Base-by-base conservation (phyloP, 306 rosid species). In the Lagenaria siceraria region DNA sequence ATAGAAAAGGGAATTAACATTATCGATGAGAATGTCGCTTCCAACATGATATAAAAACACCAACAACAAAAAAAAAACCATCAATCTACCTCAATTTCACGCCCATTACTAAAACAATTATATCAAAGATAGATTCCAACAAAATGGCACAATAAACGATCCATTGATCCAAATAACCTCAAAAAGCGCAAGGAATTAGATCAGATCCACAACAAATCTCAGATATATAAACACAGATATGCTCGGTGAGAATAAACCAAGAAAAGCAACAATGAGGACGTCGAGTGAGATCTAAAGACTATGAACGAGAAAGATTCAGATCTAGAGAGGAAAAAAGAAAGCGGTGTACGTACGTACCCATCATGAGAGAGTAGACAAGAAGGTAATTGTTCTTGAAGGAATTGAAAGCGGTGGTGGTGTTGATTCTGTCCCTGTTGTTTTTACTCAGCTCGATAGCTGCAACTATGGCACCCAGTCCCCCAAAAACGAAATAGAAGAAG, bases 361-460 rank as follows among this genome's bases (percentile, higher is more conserved):
- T 95, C 99, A 95, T 95, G 82, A 95, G 94, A 71, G 99, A 95
- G 81, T 95, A 95, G 31, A 95, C 89, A 59, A 95, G 82, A 53
- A 95, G 93, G 80, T 95, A 95, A 80, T 92, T 95, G 88, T 92
- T 95, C 88, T 90, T 95, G 92, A 92, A 95, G 61, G 96, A 85
- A 84, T 76, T 92, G 91, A 92, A 95, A 40, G 88, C 65, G 0
- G 97, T 25, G 8, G 97, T 78, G 4, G 97, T 87, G 55, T 40
- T 87, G 89, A 83, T 82, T 77, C 99, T 89, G 82, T 95, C 99
- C 70, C 86, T 90, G 91, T 85, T 90, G 79, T 8, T 84, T 83
- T 90, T 95, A 87, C 96, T 89, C 27, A 95, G 86, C 87, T 95
- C 99, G 40, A 88, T 51, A 22, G 88, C 91, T 14, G 90, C 97